phyloP scores from a whole-genome alignment of 148 eudicot species.

The Rhododendron henanense region DNA sequence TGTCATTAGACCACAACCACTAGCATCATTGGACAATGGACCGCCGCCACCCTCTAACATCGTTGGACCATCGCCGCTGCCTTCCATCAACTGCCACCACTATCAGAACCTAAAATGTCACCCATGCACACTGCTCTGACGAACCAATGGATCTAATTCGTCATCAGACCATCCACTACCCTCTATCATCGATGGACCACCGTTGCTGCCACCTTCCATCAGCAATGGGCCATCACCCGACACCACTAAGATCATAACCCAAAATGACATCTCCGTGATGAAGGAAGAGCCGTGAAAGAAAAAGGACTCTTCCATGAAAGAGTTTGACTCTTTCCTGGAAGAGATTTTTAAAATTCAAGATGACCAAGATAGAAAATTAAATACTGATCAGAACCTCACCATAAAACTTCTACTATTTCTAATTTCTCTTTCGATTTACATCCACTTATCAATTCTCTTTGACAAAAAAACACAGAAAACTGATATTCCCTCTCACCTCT shows the following conservation, averaged over 20 bases:
- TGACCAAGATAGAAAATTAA: neutral
- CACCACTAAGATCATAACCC: too few relatives aligned
- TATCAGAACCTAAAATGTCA: too few relatives aligned
- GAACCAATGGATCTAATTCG: too few relatives aligned
- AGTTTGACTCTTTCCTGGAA: too few relatives aligned
- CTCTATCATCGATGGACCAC: neutral
- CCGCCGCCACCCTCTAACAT: too few relatives aligned
- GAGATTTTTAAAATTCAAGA: neutral
- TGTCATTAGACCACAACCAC: too few relatives aligned
- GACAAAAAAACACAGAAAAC: neutral
- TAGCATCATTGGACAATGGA: too few relatives aligned
- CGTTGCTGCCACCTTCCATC: too few relatives aligned
- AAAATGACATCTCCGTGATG: neutral
- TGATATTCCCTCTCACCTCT: neutral
- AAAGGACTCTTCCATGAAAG: neutral
- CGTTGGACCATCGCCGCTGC: too few relatives aligned
- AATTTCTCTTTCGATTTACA: constrained; percentile 5
- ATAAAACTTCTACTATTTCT: neutral
- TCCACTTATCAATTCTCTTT: neutral
- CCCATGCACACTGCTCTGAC: too few relatives aligned
- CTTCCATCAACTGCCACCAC: too few relatives aligned
- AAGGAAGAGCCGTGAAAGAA: neutral
- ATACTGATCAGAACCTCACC: neutral
- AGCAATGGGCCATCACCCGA: too few relatives aligned
- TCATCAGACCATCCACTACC: neutral